Conservation (phyloP, 352 stramenopile genomes). For the Phytophthora kernoviae region DNA sequence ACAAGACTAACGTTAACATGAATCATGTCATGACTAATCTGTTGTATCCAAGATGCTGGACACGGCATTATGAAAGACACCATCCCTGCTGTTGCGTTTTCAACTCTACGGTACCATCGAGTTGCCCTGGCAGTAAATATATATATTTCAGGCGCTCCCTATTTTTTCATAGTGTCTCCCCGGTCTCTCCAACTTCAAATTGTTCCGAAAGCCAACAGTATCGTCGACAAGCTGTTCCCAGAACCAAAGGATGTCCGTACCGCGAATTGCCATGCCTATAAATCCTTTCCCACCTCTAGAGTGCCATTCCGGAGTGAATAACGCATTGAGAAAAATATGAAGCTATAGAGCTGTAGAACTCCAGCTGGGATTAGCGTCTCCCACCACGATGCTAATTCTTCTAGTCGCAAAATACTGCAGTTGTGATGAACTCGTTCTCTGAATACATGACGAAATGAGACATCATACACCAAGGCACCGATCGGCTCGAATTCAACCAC, state of each 20-base stretch:
- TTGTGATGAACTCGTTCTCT: conserved; percentile 24
- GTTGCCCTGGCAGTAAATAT: too few relatives aligned
- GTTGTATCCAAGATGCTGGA: too few relatives aligned
- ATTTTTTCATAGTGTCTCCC: conserved; percentile 19
- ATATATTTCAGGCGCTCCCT: too few relatives aligned
- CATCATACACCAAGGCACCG: conserved; percentile 30
- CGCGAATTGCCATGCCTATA: conserved; percentile 29
- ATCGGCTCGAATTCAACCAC: conserved; percentile 33
- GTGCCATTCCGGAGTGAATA: too few relatives aligned
- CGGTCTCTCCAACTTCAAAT: conserved; percentile 24
- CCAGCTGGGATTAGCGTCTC: conserved; percentile 33
- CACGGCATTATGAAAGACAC: too few relatives aligned
- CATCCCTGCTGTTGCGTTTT: too few relatives aligned
- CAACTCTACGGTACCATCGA: too few relatives aligned
- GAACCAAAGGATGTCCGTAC: conserved; percentile 18
- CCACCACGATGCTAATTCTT: conserved; percentile 24
- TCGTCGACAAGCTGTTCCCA: conserved; percentile 28
- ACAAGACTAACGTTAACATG: too few relatives aligned
- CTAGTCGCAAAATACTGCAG: conserved; percentile 5
- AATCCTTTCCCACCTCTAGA: conserved; percentile 22
- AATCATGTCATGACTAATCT: too few relatives aligned
- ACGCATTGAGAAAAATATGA: conserved; percentile 8
- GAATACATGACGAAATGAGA: conserved; percentile 32
- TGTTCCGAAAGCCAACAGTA: conserved; percentile 15
- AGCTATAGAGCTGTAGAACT: conserved; percentile 19